phyloP scores from a whole-genome alignment of 164 flowering plant genomes.

The Annona cherimola region DNA sequence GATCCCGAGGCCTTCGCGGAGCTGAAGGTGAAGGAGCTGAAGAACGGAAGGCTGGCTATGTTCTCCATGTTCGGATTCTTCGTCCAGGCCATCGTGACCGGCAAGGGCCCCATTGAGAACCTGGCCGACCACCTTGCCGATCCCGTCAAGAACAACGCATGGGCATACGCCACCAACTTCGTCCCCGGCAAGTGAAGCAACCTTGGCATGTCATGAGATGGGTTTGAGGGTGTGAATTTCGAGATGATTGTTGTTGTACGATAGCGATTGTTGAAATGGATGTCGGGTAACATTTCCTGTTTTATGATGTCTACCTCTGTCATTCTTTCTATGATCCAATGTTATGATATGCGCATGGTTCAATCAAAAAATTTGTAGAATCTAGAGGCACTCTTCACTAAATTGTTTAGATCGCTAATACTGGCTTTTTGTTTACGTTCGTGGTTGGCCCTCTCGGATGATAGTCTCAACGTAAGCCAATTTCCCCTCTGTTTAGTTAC shows the following conservation, averaged over 20 bases:
- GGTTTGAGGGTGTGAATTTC: background rate
- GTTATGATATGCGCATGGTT: too few species aligned
- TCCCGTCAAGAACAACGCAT: conserved; percentile 10
- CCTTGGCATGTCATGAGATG: background rate
- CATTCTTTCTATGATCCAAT: too few species aligned
- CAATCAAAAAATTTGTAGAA: too few species aligned
- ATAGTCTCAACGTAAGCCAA: too few species aligned
- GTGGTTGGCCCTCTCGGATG: too few species aligned
- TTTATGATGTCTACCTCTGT: background rate
- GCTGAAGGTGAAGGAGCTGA: conserved; percentile 28
- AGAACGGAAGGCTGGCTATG: conserved; percentile 38
- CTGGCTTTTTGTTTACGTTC: too few species aligned
- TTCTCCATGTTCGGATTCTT: conserved; percentile 37
- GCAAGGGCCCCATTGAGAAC: conserved; percentile 12
- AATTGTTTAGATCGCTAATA: too few species aligned
- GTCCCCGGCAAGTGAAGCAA: conserved; percentile 4
- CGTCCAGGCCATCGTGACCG: conserved; percentile 10
- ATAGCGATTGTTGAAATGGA: too few species aligned
- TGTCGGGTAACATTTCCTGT: background rate
- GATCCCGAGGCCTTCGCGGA: conserved; percentile 37
- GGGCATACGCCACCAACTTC: conserved; percentile 14
- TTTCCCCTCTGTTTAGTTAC: too few species aligned
- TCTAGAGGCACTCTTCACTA: too few species aligned
- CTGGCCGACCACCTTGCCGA: conserved; percentile 8
- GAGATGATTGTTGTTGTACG: background rate